Evolutionary conservation across 495 filamentous ascomycete genomes (phyloP).

Genomic region (Daldinia concentrica): DNA sequence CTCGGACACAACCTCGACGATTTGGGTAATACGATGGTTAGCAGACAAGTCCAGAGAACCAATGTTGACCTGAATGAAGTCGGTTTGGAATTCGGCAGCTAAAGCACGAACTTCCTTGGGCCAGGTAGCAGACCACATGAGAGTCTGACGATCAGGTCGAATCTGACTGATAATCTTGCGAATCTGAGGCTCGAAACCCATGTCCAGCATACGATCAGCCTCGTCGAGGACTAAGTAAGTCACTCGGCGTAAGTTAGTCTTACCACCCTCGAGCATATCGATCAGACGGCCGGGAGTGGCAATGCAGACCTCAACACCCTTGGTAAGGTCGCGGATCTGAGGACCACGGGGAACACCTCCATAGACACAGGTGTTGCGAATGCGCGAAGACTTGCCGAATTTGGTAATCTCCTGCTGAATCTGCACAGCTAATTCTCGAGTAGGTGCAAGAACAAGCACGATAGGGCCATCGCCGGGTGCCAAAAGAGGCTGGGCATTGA

Average conservation of each 20-base stretch:
- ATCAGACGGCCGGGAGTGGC: conserved; percentile 97
- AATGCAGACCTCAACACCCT: conserved; percentile 90
- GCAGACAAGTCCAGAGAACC: conserved; percentile 96
- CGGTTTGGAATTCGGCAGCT: conserved; percentile 91
- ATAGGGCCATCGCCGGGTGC: conserved; percentile 98
- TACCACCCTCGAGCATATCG: conserved; percentile 97
- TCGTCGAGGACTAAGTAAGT: conserved; percentile 93
- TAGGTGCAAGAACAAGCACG: conserved; percentile 92
- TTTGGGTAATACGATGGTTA: conserved; percentile 97
- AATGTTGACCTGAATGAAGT: conserved; percentile 99
- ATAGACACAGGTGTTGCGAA: conserved; percentile 99
- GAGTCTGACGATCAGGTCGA: conserved; percentile 97
- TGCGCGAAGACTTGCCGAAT: conserved; percentile 96
- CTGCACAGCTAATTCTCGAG: conserved; percentile 96
- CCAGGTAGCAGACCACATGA: conserved; percentile 99
- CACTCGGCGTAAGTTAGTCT: conserved; percentile 97
- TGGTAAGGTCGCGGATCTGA: conserved; percentile 91
- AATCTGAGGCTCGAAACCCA: conserved; percentile 90
- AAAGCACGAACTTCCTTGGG: conserved; percentile 97
- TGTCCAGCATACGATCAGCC: conserved; percentile 90
- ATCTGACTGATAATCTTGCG: conserved; percentile 98
- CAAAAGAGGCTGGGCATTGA: conserved; percentile 97
- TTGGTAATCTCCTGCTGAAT: conserved; percentile 96
- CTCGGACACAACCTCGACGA: conserved; percentile 94
- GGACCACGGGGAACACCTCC: conserved; percentile 97